Evolutionary conservation across 371 early-diverging fungal species (phyloP).

Genomic region (Paraphysoderma sedebokerense): DNA sequence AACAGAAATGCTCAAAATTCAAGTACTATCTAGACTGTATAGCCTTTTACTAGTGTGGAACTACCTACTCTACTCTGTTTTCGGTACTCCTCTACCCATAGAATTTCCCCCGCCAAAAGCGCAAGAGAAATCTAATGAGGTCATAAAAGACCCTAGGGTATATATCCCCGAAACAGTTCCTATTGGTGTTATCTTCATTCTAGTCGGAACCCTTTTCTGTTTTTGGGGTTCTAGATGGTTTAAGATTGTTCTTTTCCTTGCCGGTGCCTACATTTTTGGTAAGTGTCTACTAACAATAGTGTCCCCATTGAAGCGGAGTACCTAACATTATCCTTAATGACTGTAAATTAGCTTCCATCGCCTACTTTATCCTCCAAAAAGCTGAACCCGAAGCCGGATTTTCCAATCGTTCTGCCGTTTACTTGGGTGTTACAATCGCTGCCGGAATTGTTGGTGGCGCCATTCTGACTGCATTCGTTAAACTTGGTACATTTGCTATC

Average conservation of each 20-base stretch:
- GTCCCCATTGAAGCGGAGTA: constrained; percentile 24
- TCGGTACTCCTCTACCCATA: no score
- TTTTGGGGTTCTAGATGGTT: constrained; percentile 44
- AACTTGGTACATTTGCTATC: constrained; percentile 3
- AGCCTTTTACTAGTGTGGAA: no score
- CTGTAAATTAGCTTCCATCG: constrained; percentile 26
- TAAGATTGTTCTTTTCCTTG: constrained; percentile 32
- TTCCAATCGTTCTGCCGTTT: constrained; percentile 18
- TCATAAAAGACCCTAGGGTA: no score
- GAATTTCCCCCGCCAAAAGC: no score
- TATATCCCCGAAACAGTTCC: constrained; percentile 34
- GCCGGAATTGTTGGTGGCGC: constrained; percentile 36
- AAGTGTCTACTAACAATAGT: no score
- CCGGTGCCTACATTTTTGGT: constrained; percentile 35
- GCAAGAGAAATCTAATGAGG: no score
- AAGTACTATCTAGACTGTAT: no score
- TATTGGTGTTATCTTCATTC: constrained; percentile 37
- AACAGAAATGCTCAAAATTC: no score
- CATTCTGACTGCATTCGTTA: constrained; percentile 20
- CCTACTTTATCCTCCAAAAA: constrained; percentile 12
- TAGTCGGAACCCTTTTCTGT: constrained; percentile 36
- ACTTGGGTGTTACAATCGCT: constrained; percentile 30
- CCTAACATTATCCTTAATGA: constrained; percentile 38
- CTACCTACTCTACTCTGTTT: no score
- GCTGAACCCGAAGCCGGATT: constrained; percentile 17